Conservation (phyloP, 164 flowering plant species). For the Annona cherimola region DNA sequence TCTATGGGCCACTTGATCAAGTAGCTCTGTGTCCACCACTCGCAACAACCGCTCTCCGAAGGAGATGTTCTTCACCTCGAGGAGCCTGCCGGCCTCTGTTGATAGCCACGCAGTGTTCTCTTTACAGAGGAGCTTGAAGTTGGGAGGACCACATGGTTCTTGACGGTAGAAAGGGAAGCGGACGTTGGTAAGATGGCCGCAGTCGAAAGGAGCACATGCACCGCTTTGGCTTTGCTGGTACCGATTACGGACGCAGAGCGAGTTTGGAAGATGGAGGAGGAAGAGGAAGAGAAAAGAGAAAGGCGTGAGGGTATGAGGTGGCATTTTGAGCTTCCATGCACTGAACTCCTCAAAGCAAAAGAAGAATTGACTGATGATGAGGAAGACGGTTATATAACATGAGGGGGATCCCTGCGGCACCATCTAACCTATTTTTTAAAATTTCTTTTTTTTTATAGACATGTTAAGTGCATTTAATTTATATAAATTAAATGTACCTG, state of each 20-base stretch:
- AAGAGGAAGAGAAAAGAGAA: neutral
- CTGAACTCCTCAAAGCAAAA: neutral
- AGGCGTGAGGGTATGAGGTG: neutral
- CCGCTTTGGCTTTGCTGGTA: neutral
- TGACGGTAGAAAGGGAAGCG: constrained; percentile 1
- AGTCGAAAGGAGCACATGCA: neutral
- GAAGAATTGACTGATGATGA: neutral
- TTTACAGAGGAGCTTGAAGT: neutral
- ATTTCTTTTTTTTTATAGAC: too few relatives aligned
- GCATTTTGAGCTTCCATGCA: neutral
- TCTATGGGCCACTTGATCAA: neutral
- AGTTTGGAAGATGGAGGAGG: neutral
- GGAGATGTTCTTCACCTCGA: constrained; percentile 2
- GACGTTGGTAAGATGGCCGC: neutral
- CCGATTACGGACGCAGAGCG: neutral
- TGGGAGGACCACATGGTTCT: neutral
- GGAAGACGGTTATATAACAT: too few relatives aligned
- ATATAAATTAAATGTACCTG: too few relatives aligned
- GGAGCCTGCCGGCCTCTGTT: neutral
- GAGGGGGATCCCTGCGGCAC: too few relatives aligned
- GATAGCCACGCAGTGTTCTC: neutral
- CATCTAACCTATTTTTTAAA: too few relatives aligned
- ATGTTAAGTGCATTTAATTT: too few relatives aligned
- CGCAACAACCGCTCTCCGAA: neutral
- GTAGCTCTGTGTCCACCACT: neutral